These are phyloP conservation scores for Barnettozyma vustinii DNA, from an alignment of 805 yeast genomes.

Conservation along the genomic window DNA sequence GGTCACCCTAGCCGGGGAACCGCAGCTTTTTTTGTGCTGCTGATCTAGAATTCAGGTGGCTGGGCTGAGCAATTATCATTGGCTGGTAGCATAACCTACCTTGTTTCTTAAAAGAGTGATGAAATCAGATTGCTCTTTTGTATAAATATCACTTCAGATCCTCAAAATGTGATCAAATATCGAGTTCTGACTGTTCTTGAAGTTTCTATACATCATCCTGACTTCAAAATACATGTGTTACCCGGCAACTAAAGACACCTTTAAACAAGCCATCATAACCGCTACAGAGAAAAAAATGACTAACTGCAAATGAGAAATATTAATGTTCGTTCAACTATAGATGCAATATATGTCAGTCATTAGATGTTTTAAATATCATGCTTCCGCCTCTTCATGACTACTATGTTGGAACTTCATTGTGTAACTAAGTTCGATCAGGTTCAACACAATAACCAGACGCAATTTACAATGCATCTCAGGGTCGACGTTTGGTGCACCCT, in stretches of 20 bases:
- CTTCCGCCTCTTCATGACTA: neutral
- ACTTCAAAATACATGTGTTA: neutral
- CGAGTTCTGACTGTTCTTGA: no score
- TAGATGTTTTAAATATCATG: neutral
- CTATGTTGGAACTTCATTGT: neutral
- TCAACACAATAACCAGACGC: neutral
- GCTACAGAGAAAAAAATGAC: no score
- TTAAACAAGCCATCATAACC: no score
- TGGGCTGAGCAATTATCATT: neutral
- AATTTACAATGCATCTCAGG: neutral
- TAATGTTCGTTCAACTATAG: no score
- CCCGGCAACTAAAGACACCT: neutral
- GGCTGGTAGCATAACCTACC: neutral
- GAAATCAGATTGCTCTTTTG: no score
- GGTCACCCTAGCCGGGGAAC: neutral
- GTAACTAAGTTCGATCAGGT: neutral
- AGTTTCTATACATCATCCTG: no score
- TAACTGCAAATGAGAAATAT: no score
- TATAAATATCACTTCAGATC: no score
- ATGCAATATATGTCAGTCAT: no score
- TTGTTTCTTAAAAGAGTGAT: no score
- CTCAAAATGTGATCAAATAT: no score
- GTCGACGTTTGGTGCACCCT: neutral
- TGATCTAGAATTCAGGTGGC: no score
- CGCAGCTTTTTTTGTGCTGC: neutral